Evolutionary conservation across 2,329 filamentous ascomycete genomes (phyloP).

Genomic region (Ceratocystiopsis brevicomis): DNA sequence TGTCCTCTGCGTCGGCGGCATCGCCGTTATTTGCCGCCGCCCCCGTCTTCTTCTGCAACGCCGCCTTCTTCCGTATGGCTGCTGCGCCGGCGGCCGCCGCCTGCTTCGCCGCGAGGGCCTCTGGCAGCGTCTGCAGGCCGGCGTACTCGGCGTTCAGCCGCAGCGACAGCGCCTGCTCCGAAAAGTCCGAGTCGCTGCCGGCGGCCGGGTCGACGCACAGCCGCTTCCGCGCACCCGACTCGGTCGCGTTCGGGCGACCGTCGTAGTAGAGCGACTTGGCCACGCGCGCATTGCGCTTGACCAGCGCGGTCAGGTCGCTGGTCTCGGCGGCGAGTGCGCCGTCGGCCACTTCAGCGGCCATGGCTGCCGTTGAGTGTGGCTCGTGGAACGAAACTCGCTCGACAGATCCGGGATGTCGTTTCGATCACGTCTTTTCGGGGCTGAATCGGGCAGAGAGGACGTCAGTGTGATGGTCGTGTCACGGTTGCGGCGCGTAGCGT

Average conservation of each 20-base stretch:
- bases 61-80: constrained; percentile 21
- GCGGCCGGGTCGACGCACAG: constrained; percentile 20
- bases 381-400: not conserved
- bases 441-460: too few species aligned
- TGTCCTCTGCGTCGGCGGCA: constrained; percentile 12
- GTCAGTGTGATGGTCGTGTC: too few species aligned
- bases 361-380: constrained; percentile 3
- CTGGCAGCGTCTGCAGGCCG: constrained; percentile 57
- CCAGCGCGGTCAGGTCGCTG: constrained; percentile 17
- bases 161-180: constrained; percentile 27
- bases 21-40: constrained; percentile 10
- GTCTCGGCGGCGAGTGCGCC: constrained; percentile 8
- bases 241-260: constrained; percentile 1
- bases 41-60: constrained; percentile 20
- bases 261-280: constrained; percentile 21
- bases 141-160: constrained; percentile 60
- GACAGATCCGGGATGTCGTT: not conserved
- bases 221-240: constrained; percentile 12
- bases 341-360: constrained; percentile 15
- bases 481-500: too few species aligned
- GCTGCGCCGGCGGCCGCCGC: constrained; percentile 43
- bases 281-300: constrained; percentile 23
- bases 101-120: constrained; percentile 61
- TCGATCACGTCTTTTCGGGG: too few species aligned
- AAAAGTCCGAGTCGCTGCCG: constrained; percentile 19